These are phyloP conservation scores for Neofusicoccum cordaticola DNA, from an alignment of 2,329 filamentous ascomycete species.

Conservation along the genomic window DNA sequence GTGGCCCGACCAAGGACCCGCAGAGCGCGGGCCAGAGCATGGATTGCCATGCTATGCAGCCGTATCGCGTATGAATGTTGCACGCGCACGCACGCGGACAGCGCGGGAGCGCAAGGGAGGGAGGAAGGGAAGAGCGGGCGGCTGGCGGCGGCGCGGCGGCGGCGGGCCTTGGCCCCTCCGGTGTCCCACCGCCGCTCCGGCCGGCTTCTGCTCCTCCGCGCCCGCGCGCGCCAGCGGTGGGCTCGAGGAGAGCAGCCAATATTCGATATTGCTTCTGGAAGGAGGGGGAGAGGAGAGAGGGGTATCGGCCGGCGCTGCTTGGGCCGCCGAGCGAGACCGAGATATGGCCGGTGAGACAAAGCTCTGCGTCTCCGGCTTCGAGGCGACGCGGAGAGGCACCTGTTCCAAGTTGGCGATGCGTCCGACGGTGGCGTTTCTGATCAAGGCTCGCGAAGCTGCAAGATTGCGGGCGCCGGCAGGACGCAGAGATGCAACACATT, in stretches of 20 bases:
- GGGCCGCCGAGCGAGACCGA: constrained; percentile 5
- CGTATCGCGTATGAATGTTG: not conserved
- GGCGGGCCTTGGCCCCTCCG: not conserved
- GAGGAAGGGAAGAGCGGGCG: not conserved
- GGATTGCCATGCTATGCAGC: not conserved
- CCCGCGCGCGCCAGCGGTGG: not conserved
- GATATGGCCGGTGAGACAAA: constrained; percentile 5
- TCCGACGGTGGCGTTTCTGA: not conserved
- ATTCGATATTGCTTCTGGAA: constrained; percentile 15
- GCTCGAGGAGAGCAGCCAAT: not conserved
- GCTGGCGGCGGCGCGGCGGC: not conserved
- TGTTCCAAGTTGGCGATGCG: not conserved
- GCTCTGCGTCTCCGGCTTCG: not conserved
- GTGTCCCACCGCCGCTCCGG: not conserved
- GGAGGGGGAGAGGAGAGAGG: not conserved
- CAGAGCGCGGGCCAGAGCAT: not conserved
- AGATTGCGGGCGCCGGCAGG: not conserved
- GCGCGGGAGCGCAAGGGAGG: constrained; percentile 1
- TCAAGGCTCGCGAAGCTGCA: constrained; percentile 2
- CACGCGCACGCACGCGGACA: not conserved
- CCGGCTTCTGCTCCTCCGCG: not conserved
- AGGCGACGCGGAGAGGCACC: not conserved
- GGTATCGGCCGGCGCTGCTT: not conserved
- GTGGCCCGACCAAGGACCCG: not conserved
- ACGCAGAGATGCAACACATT: not conserved